phyloP scores from a whole-genome alignment of 1,284 basidiomycete species.

The Thelephora terrestris region DNA sequence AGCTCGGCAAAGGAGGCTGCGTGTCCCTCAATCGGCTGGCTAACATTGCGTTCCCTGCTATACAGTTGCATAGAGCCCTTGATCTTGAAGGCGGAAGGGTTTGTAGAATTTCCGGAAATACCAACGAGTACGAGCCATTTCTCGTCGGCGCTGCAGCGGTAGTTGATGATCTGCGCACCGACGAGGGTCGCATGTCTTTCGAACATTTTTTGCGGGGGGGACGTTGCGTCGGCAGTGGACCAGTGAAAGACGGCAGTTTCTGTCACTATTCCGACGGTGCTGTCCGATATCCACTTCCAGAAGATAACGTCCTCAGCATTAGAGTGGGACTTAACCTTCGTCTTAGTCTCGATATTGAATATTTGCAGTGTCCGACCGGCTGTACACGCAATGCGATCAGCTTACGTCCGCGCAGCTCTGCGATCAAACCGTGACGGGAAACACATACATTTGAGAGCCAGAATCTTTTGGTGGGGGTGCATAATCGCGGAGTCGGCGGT shows the following conservation, averaged over 20 bases:
- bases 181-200: constrained; percentile 94
- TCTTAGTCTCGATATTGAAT: constrained; percentile 97
- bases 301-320: constrained; percentile 95
- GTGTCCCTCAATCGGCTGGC: constrained; percentile 98
- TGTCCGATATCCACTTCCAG: constrained; percentile 97
- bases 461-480: constrained; percentile 95
- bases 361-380: constrained; percentile 94
- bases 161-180: constrained; percentile 98
- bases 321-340: constrained; percentile 94
- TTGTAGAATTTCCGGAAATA: constrained; percentile 89
- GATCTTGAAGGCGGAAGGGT: constrained; percentile 93
- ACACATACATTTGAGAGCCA: constrained; percentile 82
- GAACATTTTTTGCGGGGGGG: constrained; percentile 84
- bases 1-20: constrained; percentile 94
- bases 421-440: background rate
- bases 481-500: constrained; percentile 98
- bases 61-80: constrained; percentile 97
- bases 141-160: constrained; percentile 85
- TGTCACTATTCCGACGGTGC: constrained; percentile 92
- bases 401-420: background rate
- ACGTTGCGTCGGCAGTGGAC: constrained; percentile 67
- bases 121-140: constrained; percentile 98
- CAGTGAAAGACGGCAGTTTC: constrained; percentile 94
- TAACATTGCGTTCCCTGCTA: constrained; percentile 86
- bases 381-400: constrained; percentile 20